phyloP scores from a whole-genome alignment of 1,284 basidiomycete genomes.

The Xerocomus nothofagi region DNA sequence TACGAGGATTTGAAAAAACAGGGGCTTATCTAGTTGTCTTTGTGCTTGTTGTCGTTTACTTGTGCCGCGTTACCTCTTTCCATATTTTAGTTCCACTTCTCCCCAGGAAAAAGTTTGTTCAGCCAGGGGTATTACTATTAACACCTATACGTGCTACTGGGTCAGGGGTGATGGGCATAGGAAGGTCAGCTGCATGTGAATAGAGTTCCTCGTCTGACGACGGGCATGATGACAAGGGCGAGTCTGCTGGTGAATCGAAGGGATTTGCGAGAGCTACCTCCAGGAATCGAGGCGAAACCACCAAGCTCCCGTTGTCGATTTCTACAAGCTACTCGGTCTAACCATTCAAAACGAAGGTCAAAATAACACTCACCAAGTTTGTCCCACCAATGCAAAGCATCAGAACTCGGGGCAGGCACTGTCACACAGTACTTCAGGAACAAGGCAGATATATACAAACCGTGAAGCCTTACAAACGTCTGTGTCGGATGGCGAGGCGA shows the following conservation, averaged over 20 bases:
- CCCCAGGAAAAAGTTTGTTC: not conserved
- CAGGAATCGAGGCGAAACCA: slow-evolving; percentile 49
- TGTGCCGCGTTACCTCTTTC: slow-evolving; percentile 13
- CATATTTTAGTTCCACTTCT: slow-evolving; percentile 1
- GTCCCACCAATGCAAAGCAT: slow-evolving; percentile 77
- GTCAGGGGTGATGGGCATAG: slow-evolving; percentile 53
- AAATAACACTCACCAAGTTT: slow-evolving; percentile 49
- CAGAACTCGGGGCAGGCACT: slow-evolving; percentile 81
- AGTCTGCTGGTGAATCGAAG: slow-evolving; percentile 65
- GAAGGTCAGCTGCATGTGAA: slow-evolving; percentile 63
- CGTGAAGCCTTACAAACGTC: slow-evolving; percentile 34
- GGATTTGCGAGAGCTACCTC: slow-evolving; percentile 55
- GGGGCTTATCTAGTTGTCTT: slow-evolving; percentile 64
- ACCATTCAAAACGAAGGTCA: not conserved
- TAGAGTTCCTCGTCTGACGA: slow-evolving; percentile 83
- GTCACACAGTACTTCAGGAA: slow-evolving; percentile 14
- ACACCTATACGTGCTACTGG: slow-evolving; percentile 37
- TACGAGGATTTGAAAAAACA: slow-evolving; percentile 93
- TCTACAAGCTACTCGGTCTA: slow-evolving; percentile 40
- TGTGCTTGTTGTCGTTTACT: slow-evolving; percentile 5
- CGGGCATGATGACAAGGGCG: slow-evolving; percentile 68
- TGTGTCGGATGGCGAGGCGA: slow-evolving; percentile 43
- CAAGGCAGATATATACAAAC: not conserved
- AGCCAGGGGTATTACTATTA: slow-evolving; percentile 4
- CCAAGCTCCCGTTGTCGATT: slow-evolving; percentile 50